Evolutionary conservation across 768 basidiomycete species (phyloP).

Genomic region (Mycena kentingensis): DNA sequence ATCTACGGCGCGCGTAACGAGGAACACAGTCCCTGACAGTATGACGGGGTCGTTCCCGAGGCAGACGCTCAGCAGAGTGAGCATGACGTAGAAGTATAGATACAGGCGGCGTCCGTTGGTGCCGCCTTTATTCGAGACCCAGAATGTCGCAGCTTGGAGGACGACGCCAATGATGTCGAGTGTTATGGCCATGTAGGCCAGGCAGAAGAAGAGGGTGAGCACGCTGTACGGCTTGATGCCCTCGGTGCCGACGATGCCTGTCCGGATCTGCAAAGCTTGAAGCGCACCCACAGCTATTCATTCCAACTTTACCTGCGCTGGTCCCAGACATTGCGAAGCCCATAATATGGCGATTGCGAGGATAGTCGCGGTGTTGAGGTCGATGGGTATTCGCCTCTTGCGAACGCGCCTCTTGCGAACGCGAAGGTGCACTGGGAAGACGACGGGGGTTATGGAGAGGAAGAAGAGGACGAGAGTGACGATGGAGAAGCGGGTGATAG

Average conservation of each 20-base stretch:
- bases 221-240: conserved; percentile 90
- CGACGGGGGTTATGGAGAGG: conserved; percentile 50
- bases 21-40: conserved; percentile 85
- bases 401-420: no score
- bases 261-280: conserved; percentile 45
- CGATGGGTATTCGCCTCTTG: conserved; percentile 31
- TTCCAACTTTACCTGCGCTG: conserved; percentile 29
- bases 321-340: conserved; percentile 49
- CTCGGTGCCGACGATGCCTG: conserved; percentile 69
- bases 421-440: conserved; percentile 40
- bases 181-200: conserved; percentile 92
- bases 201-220: conserved; percentile 86
- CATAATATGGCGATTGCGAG: conserved; percentile 50
- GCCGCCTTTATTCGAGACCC: conserved; percentile 82
- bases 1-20: conserved; percentile 70
- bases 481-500: conserved; percentile 47
- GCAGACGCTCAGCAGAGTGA: conserved; percentile 71
- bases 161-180: conserved; percentile 88
- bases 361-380: conserved; percentile 52
- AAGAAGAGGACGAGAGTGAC: conserved; percentile 51
- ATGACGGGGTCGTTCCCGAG: conserved; percentile 94
- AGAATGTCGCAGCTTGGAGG: conserved; percentile 83
- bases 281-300: not conserved
- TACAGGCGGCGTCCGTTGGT: conserved; percentile 68
- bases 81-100: conserved; percentile 80